Evolutionary conservation across 192 early-diverging fungal genomes (phyloP).

Genomic region (Coemansia sp.): DNA sequence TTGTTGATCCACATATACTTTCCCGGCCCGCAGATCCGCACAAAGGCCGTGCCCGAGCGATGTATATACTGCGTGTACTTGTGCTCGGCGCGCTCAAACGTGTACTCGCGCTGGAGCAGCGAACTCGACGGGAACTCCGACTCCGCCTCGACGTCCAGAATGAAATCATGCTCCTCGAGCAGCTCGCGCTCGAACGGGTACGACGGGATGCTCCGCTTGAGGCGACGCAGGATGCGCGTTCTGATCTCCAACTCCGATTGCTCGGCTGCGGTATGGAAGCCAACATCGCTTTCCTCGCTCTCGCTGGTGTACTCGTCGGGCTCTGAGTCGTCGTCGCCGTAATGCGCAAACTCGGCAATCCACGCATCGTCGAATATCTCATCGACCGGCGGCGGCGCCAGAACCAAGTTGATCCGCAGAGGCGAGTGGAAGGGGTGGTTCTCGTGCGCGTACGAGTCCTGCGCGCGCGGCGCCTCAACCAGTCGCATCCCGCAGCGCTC

Average conservation of each 20-base stretch:
- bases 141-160: slow-evolving; percentile 94
- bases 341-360: slow-evolving; percentile 27
- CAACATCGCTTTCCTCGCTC: slow-evolving; percentile 1
- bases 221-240: slow-evolving; percentile 17
- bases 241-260: background rate
- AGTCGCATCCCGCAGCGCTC: slow-evolving; percentile 86
- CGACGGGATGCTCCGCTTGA: slow-evolving; percentile 43
- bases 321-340: slow-evolving; percentile 32
- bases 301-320: slow-evolving; percentile 23
- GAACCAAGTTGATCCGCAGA: slow-evolving; percentile 61
- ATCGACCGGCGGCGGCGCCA: slow-evolving; percentile 64
- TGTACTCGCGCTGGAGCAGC: slow-evolving; percentile 63
- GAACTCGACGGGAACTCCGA: slow-evolving; percentile 64
- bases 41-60: slow-evolving; percentile 85
- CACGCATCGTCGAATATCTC: slow-evolving; percentile 39
- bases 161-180: slow-evolving; percentile 76
- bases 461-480: slow-evolving; percentile 75
- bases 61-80: slow-evolving; percentile 89
- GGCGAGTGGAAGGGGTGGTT: slow-evolving; percentile 88
- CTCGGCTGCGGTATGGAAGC: background rate
- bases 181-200: slow-evolving; percentile 80
- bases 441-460: slow-evolving; percentile 59
- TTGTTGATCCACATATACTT: slow-evolving; percentile 91
- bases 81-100: slow-evolving; percentile 34
- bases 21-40: slow-evolving; percentile 77